Evolutionary conservation across 1,284 basidiomycete genomes (phyloP).

Genomic region (Fomitopsis betulina): DNA sequence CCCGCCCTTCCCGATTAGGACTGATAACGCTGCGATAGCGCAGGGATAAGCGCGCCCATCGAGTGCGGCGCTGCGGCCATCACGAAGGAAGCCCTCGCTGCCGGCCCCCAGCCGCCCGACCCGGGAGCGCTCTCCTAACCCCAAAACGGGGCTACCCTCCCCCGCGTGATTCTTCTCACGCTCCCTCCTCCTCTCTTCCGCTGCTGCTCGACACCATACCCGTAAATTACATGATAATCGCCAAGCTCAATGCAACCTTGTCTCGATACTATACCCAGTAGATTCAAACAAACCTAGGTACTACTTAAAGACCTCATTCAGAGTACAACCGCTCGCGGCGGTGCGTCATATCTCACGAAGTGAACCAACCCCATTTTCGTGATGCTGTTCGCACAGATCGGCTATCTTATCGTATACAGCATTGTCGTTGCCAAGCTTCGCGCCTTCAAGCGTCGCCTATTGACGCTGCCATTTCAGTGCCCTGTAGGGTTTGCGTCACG

Average conservation of each 20-base stretch:
- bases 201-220: not conserved
- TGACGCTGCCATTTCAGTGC: no score
- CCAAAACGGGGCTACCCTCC: not conserved
- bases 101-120: not conserved
- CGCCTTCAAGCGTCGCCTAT: not conserved
- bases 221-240: not conserved
- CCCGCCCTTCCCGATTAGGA: not conserved
- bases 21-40: not conserved
- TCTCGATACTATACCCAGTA: not conserved
- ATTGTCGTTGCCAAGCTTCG: not conserved
- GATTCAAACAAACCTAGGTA: not conserved
- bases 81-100: not conserved
- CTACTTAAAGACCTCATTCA: no score
- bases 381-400: not conserved
- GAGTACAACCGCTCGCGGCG: not conserved
- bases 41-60: not conserved
- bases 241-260: no score
- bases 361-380: not conserved
- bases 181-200: not conserved
- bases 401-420: not conserved
- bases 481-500: no score
- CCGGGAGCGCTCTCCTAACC: not conserved
- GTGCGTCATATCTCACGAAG: not conserved
- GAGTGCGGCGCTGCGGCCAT: conserved; percentile 1
- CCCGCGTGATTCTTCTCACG: not conserved